These are phyloP conservation scores for Candida glaebosa DNA, from an alignment of 805 yeast species.

Conservation along the genomic window DNA sequence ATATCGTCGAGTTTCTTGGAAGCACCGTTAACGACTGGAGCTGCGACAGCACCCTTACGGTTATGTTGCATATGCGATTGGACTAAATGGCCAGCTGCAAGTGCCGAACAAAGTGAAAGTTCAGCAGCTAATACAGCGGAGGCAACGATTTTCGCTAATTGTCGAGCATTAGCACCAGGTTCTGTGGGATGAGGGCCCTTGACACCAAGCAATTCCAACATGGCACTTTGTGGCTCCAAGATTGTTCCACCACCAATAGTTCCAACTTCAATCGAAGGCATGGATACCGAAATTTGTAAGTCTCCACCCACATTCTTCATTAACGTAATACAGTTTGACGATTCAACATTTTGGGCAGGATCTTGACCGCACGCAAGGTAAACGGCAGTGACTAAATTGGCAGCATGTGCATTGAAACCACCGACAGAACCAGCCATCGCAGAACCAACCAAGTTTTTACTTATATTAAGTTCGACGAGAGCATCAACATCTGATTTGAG, in stretches of 20 bases:
- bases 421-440: constrained; percentile 99
- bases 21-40: constrained; percentile 28
- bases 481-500: constrained; percentile 91
- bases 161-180: constrained; percentile 95
- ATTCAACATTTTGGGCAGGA: constrained; percentile 99
- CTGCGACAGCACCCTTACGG: constrained; percentile 57
- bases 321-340: constrained; percentile 94
- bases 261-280: constrained; percentile 99
- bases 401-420: constrained; percentile 98
- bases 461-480: constrained; percentile 80
- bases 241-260: constrained; percentile 99
- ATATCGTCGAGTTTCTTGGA: constrained; percentile 22
- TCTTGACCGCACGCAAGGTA: constrained; percentile 97
- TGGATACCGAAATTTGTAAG: constrained; percentile 89
- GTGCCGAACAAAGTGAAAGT: constrained; percentile 88
- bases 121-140: constrained; percentile 96
- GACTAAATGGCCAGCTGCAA: constrained; percentile 98
- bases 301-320: constrained; percentile 73
- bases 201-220: constrained; percentile 91
- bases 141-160: constrained; percentile 88
- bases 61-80: constrained; percentile 97
- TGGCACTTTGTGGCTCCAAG: constrained; percentile 93
- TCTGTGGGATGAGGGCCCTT: constrained; percentile 91
- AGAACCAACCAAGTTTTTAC: constrained; percentile 90
- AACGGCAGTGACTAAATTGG: constrained; percentile 92